These are phyloP conservation scores for Xerophyta viscosa DNA, from an alignment of 106 monocot genomes.

Conservation along the genomic window DNA sequence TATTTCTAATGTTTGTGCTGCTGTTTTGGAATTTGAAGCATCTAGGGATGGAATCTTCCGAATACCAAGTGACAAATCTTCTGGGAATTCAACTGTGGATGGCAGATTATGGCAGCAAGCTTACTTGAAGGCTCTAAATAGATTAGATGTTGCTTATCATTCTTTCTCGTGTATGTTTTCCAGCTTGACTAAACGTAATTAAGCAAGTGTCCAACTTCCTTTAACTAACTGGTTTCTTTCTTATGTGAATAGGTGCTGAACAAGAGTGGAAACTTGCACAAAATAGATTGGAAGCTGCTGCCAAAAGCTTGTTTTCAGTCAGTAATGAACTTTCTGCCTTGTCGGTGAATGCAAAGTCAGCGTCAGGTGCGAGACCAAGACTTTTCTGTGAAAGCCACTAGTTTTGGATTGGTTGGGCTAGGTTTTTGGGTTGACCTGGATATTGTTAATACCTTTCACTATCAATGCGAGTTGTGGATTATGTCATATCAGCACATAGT, in stretches of 20 bases:
- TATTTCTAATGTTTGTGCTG: conserved; percentile 58
- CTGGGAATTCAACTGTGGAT: conserved; percentile 26
- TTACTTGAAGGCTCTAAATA: conserved; percentile 53
- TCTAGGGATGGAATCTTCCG: conserved; percentile 79
- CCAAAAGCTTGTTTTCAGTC: conserved; percentile 49
- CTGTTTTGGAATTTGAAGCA: conserved; percentile 90
- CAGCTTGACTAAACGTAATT: neutral
- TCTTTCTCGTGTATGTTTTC: conserved; percentile 69
- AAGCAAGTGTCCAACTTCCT: conserved; percentile 1
- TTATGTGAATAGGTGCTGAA: conserved; percentile 63
- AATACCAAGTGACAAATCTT: conserved; percentile 35
- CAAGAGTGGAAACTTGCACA: conserved; percentile 72
- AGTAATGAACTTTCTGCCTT: conserved; percentile 55
- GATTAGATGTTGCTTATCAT: conserved; percentile 68
- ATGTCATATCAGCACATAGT: too few relatives aligned
- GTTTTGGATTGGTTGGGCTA: too few relatives aligned
- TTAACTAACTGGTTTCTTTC: conserved; percentile 3
- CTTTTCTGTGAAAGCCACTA: too few relatives aligned
- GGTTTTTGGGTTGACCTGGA: too few relatives aligned
- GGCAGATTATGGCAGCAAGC: conserved; percentile 71
- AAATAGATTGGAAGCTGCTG: conserved; percentile 69
- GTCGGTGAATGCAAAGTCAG: conserved; percentile 66
- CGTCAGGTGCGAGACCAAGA: conserved; percentile 66
- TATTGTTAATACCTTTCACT: too few relatives aligned
- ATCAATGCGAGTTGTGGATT: too few relatives aligned